phyloP scores from a whole-genome alignment of 495 filamentous ascomycete species.

The Amorphotheca resinae region DNA sequence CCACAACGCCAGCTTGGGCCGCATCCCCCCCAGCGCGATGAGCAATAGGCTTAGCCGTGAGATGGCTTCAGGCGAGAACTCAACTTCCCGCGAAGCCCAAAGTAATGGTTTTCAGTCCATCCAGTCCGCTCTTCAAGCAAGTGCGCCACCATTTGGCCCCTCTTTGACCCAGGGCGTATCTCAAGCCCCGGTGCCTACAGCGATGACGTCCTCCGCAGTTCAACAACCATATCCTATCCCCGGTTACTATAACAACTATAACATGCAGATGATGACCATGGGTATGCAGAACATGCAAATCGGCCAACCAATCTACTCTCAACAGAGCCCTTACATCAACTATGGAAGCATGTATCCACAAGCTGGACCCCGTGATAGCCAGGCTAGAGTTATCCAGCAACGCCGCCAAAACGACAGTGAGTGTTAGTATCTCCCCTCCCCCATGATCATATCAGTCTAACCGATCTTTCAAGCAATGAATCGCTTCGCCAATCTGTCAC shows the following conservation, averaged over 20 bases:
- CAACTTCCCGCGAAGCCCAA: constrained; percentile 34
- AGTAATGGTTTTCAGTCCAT: constrained; percentile 36
- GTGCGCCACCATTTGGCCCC: constrained; percentile 58
- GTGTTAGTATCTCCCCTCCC: constrained; percentile 26
- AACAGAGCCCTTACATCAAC: constrained; percentile 33
- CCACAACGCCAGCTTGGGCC: constrained; percentile 69
- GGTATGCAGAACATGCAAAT: constrained; percentile 47
- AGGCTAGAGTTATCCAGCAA: constrained; percentile 57
- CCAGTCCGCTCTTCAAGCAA: constrained; percentile 63
- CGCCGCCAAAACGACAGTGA: constrained; percentile 54
- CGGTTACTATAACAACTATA: constrained; percentile 36
- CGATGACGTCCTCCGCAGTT: constrained; percentile 21
- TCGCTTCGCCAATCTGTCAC: constrained; percentile 62
- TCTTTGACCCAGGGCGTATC: constrained; percentile 25
- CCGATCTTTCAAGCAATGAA: constrained; percentile 32
- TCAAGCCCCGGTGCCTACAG: constrained; percentile 25
- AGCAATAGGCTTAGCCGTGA: constrained; percentile 56
- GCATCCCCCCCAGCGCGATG: constrained; percentile 52
- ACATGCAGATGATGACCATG: constrained; percentile 44
- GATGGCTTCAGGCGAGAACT: constrained; percentile 36
- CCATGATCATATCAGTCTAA: constrained; percentile 4
- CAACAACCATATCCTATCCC: constrained; percentile 24
- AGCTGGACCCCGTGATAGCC: constrained; percentile 43
- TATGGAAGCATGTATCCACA: constrained; percentile 29
- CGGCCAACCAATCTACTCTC: constrained; percentile 34